phyloP scores from a whole-genome alignment of 1,139 yeast genomes.

The Sugiyamaella paludigena region DNA sequence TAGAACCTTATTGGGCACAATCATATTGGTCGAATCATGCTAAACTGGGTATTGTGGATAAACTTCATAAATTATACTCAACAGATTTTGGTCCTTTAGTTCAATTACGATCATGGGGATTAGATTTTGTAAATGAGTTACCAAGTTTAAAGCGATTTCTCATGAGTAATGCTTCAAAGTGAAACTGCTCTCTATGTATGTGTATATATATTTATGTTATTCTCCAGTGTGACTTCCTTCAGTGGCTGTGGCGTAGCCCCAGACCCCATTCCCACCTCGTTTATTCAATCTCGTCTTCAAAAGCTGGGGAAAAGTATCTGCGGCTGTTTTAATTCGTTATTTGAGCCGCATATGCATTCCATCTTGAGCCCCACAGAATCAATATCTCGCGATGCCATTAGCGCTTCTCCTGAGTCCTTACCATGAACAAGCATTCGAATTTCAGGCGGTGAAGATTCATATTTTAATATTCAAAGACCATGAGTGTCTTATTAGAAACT shows the following conservation, averaged over 20 bases:
- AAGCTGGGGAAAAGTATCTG: too few species aligned
- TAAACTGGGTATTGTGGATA: constrained; percentile 85
- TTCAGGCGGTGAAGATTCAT: background rate
- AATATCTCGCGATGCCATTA: too few species aligned
- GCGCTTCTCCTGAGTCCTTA: too few species aligned
- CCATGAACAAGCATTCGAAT: too few species aligned
- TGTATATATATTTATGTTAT: too few species aligned
- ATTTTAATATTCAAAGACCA: constrained; percentile 24
- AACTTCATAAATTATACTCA: constrained; percentile 82
- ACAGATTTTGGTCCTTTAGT: constrained; percentile 75
- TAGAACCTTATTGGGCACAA: constrained; percentile 82
- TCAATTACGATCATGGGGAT: constrained; percentile 69
- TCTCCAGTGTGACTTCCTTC: too few species aligned
- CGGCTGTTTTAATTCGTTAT: too few species aligned
- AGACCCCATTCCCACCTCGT: background rate
- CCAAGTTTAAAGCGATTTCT: constrained; percentile 60
- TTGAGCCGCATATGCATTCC: too few species aligned
- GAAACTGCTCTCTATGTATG: too few species aligned
- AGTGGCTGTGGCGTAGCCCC: background rate
- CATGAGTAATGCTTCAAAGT: constrained; percentile 47
- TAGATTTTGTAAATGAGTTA: constrained; percentile 62
- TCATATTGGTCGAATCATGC: constrained; percentile 79
- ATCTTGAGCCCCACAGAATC: too few species aligned
- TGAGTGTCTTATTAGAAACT: constrained; percentile 62
- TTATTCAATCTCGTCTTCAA: too few species aligned